Base-by-base conservation (phyloP, 257 asterid species). In the Solanum sitiens region DNA sequence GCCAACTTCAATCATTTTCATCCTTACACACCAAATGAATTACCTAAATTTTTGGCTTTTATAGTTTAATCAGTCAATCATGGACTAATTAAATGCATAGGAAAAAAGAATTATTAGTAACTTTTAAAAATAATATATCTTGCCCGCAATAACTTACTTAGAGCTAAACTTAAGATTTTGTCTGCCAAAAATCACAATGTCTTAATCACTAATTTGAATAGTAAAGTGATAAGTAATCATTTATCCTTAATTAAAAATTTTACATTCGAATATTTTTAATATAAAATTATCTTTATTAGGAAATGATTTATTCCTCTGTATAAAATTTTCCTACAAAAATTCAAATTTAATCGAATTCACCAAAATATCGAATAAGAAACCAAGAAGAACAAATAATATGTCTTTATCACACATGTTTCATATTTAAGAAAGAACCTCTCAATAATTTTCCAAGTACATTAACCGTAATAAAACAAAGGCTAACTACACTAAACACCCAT, bases 271-370 rank as follows among this genome's bases (percentile, higher is more conserved):
- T 50, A 3, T 50, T 0, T 50, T 50, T 50, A 20, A 2, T 50
- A 50, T 5, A 0, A 50, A 50, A 18, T 15, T 50, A 0, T 50
- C 3, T 50, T 50, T 50, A 1, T 15, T 15, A 50, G 8, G 0
- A 0, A 50, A 8, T 50, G 6, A 14, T 50, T 15, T 50, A 50
- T 5, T 18, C 1, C 59, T 5, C 7, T 14, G 5, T 50, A 50
- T 50, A 0, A 15, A 5, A 2, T 0, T 5, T 50, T 50, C 0
- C 3, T 14, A 0, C 3, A 0, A 50, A 15, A 50, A 50, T 5
- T 2, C 3, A 5, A 50, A 50, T 50, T 15, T 2, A 50, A 2
- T 50, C 3, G 21, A 7, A 50, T 50, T 50, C 1, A 50, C 21
- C 59, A 50, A 14, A 14, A 50, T 14, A 50, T 50, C 21, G 8